A percentile compares a stretch with the other conserved stretches of the same genome.
These are phyloP conservation scores for Parietichytrium sp. DNA, from an alignment of 108 stramenopile species.

Conservation along the genomic window DNA sequence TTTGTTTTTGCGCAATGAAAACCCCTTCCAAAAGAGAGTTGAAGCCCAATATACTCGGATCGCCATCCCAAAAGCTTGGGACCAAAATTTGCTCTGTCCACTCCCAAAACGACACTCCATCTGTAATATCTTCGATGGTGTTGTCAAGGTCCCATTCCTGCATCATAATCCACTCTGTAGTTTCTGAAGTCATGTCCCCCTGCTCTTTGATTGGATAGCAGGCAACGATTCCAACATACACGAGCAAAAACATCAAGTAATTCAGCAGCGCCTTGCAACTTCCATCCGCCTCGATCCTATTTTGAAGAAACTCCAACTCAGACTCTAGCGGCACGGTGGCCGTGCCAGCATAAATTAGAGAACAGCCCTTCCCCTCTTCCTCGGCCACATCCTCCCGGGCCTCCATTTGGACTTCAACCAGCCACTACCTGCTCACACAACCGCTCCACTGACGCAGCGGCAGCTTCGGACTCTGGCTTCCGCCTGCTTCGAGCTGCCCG, in stretches of 20 bases:
- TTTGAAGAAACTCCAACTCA: neutral
- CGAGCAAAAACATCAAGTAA: neutral
- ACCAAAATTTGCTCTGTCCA: constrained; percentile 13
- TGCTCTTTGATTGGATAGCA: neutral
- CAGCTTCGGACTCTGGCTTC: no score
- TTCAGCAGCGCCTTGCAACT: neutral
- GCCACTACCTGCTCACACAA: no score
- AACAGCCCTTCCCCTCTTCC: no score
- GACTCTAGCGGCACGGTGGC: neutral
- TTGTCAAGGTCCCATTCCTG: neutral
- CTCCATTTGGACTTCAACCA: no score
- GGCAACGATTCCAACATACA: neutral
- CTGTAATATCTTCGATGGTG: neutral
- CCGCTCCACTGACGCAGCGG: no score
- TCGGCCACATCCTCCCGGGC: no score
- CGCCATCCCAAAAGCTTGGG: neutral
- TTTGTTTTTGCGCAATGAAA: neutral
- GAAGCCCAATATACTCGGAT: neutral
- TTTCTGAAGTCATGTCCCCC: neutral
- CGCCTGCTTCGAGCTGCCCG: no score
- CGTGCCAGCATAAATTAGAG: no score
- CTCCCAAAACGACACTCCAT: neutral
- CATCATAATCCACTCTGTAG: neutral
- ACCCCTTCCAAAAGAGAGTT: neutral
- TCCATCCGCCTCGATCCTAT: neutral